Evolutionary conservation across 2,329 filamentous ascomycete genomes (phyloP).

Genomic region (Monilinia polystroma): DNA sequence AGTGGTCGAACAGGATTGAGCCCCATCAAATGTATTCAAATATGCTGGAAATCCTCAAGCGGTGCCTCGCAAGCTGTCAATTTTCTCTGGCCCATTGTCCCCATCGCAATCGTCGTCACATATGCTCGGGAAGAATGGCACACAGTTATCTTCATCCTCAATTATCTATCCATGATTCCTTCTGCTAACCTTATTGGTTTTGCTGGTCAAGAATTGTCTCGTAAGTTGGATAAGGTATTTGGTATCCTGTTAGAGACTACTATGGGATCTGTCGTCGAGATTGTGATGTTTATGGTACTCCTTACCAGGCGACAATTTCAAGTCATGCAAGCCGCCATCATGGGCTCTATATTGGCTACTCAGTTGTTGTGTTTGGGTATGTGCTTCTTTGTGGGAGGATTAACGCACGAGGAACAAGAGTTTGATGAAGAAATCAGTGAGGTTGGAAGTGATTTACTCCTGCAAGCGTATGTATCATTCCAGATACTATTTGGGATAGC

Average conservation of each 20-base stretch:
- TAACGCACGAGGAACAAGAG: conserved; percentile 63
- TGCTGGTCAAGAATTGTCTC: conserved; percentile 67
- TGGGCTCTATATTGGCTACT: conserved; percentile 81
- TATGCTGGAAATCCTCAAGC: conserved; percentile 64
- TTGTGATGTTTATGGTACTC: conserved; percentile 78
- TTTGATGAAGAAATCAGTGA: conserved; percentile 78
- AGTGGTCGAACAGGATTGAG: conserved; percentile 66
- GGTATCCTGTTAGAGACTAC: conserved; percentile 62
- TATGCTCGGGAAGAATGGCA: conserved; percentile 56
- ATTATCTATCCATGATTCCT: conserved; percentile 76
- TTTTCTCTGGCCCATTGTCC: conserved; percentile 72
- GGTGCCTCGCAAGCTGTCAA: conserved; percentile 64
- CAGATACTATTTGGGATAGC: background rate
- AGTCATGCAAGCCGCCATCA: conserved; percentile 78
- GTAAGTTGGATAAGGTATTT: conserved; percentile 72
- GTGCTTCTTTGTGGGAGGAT: conserved; percentile 76
- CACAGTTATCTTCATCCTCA: conserved; percentile 65
- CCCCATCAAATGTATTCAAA: conserved; percentile 60
- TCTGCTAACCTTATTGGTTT: conserved; percentile 75
- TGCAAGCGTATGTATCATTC: conserved; percentile 65
- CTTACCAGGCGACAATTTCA: conserved; percentile 54
- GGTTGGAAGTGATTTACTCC: conserved; percentile 71
- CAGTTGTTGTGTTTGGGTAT: conserved; percentile 75
- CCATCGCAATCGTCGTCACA: conserved; percentile 64
- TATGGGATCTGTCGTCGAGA: conserved; percentile 74